A percentile compares a stretch with the other conserved stretches of the same genome.
Conservation (phyloP, 2,329 filamentous ascomycete species). For the Fusarium kyushuense region DNA sequence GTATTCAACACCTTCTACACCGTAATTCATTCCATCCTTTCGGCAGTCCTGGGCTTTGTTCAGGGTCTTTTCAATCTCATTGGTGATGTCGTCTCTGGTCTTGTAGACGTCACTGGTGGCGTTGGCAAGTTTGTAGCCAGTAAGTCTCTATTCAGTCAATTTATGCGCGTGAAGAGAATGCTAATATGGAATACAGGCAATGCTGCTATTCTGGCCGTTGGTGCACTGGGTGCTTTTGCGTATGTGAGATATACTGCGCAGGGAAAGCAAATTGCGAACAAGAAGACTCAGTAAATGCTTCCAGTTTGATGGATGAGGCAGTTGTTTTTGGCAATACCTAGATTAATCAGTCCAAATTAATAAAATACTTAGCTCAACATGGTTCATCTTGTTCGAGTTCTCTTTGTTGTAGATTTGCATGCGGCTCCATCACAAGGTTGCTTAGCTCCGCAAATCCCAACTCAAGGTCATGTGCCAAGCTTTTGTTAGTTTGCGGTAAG, state of each 20-base stretch:
- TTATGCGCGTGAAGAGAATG: too few species aligned
- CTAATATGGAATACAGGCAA: conserved; percentile 49
- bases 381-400: neutral
- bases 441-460: conserved; percentile 6
- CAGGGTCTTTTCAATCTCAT: conserved; percentile 53
- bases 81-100: conserved; percentile 52
- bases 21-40: conserved; percentile 52
- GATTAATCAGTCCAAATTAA: neutral
- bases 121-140: conserved; percentile 56
- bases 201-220: conserved; percentile 51
- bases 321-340: neutral
- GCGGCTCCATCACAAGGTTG: conserved; percentile 5
- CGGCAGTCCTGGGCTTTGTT: conserved; percentile 53
- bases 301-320: neutral
- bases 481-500: neutral
- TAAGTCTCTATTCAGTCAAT: too few species aligned
- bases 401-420: neutral
- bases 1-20: conserved; percentile 53
- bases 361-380: neutral
- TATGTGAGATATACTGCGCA: conserved; percentile 53
- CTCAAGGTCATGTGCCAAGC: neutral
- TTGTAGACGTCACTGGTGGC: conserved; percentile 55
- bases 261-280: conserved; percentile 46
- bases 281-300: conserved; percentile 49
- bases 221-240: conserved; percentile 50